These are phyloP conservation scores for Camillea tinctor DNA, from an alignment of 2,329 filamentous ascomycete genomes.

Conservation along the genomic window DNA sequence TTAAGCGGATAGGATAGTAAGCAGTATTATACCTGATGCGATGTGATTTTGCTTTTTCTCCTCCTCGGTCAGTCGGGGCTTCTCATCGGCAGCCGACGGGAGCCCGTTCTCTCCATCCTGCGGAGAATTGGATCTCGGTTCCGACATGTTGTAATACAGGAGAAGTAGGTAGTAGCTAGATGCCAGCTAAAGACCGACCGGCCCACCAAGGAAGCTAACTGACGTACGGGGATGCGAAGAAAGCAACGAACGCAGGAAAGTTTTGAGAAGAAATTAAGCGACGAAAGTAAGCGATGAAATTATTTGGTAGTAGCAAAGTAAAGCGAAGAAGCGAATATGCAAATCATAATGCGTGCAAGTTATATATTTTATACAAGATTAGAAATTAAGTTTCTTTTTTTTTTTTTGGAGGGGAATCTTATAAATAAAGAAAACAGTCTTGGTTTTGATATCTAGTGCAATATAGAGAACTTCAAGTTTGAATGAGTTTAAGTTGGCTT, in stretches of 20 bases:
- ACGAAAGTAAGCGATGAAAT: too few relatives aligned
- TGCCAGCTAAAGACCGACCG: too few relatives aligned
- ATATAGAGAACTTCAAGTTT: background rate
- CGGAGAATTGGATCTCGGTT: slow-evolving; percentile 25
- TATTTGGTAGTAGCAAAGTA: too few relatives aligned
- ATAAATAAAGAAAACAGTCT: too few relatives aligned
- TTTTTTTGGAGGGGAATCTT: too few relatives aligned
- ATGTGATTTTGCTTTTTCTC: slow-evolving; percentile 58
- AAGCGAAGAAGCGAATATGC: background rate
- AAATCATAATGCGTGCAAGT: background rate
- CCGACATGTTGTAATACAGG: slow-evolving; percentile 17
- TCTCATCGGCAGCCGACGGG: slow-evolving; percentile 39
- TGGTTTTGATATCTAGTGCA: background rate
- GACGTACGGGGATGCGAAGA: too few relatives aligned
- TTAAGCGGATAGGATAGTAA: too few relatives aligned
- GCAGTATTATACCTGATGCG: slow-evolving; percentile 46
- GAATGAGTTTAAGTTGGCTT: background rate
- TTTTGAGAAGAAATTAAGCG: too few relatives aligned
- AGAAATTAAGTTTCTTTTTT: background rate
- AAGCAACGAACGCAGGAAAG: too few relatives aligned
- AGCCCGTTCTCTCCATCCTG: slow-evolving; percentile 26
- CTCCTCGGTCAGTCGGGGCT: slow-evolving; percentile 51
- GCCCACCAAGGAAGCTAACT: too few relatives aligned
- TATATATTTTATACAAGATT: background rate
- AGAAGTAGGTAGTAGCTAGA: background rate